Base-by-base conservation (phyloP, 1,139 yeast genomes). In the Ogataea hybrid region DNA sequence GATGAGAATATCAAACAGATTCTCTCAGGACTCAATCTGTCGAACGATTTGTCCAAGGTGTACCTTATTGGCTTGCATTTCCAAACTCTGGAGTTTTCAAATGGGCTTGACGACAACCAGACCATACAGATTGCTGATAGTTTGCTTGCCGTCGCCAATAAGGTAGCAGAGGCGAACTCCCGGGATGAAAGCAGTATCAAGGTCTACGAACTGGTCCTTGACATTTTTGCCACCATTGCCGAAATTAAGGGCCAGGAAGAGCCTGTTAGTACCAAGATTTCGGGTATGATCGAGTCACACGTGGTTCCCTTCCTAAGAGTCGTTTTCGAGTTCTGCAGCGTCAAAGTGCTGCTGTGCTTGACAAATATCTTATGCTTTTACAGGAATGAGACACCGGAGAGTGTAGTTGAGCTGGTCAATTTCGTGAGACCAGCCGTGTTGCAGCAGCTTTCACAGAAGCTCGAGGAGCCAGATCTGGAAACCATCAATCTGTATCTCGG, bases 201-300 rank as follows among this genome's bases (percentile, higher is more conserved):
- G 58, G 73, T 84, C 4, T 68, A 85, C 25, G 95, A 87, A 54
- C 71, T 82, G 1, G 70, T 84, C 0, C 65, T 89, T 29, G 97
- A 90, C 58, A 63, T 90, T 28, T 69, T 86, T 25, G 80, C 96
- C 1, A 82, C 92, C 1, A 68, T 82, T 6, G 75, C 86, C 53
- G 97, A 90, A 59, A 81, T 40, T 69, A 65, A 48, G 33, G 69
- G 65, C 20, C 59, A 60, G 22, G 43, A 40, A 32, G 47, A 29
- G 28, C 45, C 12, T 17, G 37, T 12, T 35, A 35, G 11, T 38
- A 43, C 20, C 28, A 32, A 32, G 15, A 32, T 37, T 3, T 11
- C 37, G 6, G 22, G 25, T 6, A 36, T 49, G 12, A 49, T 54
- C 27, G 35, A 36, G 3, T 28, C 42, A 7, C 42, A 44, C 5